Percentiles rank a stretch among this genome's conserved stretches.
Conservation (phyloP, 345 rosid genomes). For the Eucalyptus urophylla region DNA sequence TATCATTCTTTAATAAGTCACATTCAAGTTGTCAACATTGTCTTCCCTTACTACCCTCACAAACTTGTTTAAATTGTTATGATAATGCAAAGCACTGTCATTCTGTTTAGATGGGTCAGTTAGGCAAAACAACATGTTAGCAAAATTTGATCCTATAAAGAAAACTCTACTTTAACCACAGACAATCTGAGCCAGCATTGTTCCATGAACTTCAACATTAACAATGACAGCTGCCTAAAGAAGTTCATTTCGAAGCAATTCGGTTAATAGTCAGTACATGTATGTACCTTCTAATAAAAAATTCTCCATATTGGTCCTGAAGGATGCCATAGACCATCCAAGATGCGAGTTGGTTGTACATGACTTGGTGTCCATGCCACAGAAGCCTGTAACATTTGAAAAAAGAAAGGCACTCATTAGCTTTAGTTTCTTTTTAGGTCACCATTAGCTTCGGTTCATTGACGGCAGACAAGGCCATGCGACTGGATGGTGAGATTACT, state of each 20-base stretch:
- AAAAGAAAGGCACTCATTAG: not conserved
- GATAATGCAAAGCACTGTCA: not conserved
- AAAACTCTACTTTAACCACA: not conserved
- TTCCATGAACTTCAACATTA: not conserved
- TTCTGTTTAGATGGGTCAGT: not conserved
- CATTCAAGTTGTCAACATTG: not conserved
- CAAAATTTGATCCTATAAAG: not conserved
- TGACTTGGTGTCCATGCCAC: conserved; percentile 97
- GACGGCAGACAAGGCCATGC: not conserved
- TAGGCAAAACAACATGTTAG: not conserved
- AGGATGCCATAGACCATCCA: conserved; percentile 98
- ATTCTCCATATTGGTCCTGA: conserved; percentile 91
- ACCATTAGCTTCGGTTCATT: not conserved
- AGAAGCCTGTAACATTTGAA: conserved; percentile 55
- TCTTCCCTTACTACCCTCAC: not conserved
- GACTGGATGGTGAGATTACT: not conserved
- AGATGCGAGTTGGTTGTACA: conserved; percentile 91
- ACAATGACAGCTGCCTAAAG: not conserved
- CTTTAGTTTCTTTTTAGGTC: not conserved
- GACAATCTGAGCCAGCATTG: not conserved
- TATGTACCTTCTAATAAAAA: conserved; percentile 66
- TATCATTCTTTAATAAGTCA: not conserved
- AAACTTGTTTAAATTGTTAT: not conserved
- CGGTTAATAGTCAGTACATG: not conserved
- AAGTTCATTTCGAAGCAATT: not conserved